phyloP scores from a whole-genome alignment of 2,329 filamentous ascomycete species.

The Colletotrichum spinosum region DNA sequence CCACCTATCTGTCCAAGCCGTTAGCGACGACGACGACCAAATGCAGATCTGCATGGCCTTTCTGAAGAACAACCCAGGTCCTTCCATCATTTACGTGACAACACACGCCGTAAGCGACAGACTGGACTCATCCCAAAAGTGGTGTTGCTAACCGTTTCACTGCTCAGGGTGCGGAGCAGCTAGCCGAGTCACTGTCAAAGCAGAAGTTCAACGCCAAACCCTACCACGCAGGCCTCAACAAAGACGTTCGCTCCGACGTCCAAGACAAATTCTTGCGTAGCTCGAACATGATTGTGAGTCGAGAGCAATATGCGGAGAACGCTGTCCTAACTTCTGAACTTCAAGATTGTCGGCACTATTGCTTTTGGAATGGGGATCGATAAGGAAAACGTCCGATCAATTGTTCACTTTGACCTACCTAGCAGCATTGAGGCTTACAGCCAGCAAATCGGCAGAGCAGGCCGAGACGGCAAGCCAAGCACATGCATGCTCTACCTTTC shows the following conservation, averaged over 20 bases:
- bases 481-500: conserved; percentile 70
- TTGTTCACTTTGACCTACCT: conserved; percentile 64
- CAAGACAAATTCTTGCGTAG: conserved; percentile 65
- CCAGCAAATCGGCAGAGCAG: conserved; percentile 68
- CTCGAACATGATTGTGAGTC: conserved; percentile 49
- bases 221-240: conserved; percentile 64
- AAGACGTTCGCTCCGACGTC: conserved; percentile 55
- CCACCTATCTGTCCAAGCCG: conserved; percentile 61
- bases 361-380: conserved; percentile 72
- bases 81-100: conserved; percentile 72
- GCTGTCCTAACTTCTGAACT: background rate
- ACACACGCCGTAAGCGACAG: conserved; percentile 55
- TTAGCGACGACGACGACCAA: conserved; percentile 52
- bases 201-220: conserved; percentile 55
- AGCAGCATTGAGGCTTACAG: conserved; percentile 67
- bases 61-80: conserved; percentile 61
- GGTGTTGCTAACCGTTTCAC: background rate
- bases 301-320: background rate
- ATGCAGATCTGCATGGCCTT: conserved; percentile 58
- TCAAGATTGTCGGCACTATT: conserved; percentile 63
- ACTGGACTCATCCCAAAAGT: too few species aligned
- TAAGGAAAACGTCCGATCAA: conserved; percentile 65
- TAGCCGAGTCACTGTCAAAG: conserved; percentile 52
- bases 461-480: conserved; percentile 63
- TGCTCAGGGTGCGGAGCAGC: conserved; percentile 54